Evolutionary conservation across 1,284 basidiomycete species (phyloP).

Genomic region (Puccinia hordei): DNA sequence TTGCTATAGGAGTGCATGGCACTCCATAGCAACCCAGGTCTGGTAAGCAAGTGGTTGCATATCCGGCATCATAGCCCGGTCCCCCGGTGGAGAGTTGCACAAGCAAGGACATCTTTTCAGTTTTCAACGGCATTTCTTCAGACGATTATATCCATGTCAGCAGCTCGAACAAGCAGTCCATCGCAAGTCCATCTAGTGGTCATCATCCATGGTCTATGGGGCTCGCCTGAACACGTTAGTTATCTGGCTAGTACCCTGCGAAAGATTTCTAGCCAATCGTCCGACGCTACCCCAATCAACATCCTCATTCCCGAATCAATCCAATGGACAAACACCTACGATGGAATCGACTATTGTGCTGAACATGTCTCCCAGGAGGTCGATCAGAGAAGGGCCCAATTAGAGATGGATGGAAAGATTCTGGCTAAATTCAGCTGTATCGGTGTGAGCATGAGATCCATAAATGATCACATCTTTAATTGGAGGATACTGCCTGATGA

Average conservation of each 20-base stretch:
- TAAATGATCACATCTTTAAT: not conserved
- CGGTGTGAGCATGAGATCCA: conserved; percentile 60
- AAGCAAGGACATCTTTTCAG: too few species aligned
- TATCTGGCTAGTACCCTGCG: conserved; percentile 62
- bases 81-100: too few species aligned
- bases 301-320: conserved; percentile 66
- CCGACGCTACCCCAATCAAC: conserved; percentile 59
- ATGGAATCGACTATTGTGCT: conserved; percentile 74
- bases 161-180: not conserved
- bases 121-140: too few species aligned
- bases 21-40: too few species aligned
- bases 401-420: conserved; percentile 64
- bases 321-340: conserved; percentile 68
- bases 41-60: too few species aligned
- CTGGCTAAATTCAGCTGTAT: conserved; percentile 72
- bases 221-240: conserved; percentile 67
- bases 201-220: conserved; percentile 83
- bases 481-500: too few species aligned
- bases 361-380: conserved; percentile 71
- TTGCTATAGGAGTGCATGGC: too few species aligned
- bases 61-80: too few species aligned
- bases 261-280: conserved; percentile 44
- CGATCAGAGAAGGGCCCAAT: conserved; percentile 63
- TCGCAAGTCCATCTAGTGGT: conserved; percentile 67
- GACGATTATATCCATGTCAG: conserved; percentile 2